phyloP scores from a whole-genome alignment of 106 monocot genomes.

The Alisma plantagoaquatica region DNA sequence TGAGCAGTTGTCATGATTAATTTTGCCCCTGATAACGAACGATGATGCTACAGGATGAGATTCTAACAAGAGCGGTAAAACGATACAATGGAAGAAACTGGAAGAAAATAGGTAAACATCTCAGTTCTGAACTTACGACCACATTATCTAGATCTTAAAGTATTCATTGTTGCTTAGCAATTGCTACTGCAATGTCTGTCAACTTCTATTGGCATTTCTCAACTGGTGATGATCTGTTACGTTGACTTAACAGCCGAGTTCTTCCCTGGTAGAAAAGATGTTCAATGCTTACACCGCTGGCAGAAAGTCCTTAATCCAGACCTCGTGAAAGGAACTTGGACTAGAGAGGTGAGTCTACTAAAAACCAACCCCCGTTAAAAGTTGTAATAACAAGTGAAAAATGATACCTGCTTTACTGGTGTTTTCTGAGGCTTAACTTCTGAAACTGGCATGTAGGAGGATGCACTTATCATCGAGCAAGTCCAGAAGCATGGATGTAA shows the following conservation, averaged over 20 bases:
- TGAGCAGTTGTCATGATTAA: too few species aligned
- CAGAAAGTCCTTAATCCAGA: constrained; percentile 42
- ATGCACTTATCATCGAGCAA: constrained; percentile 20
- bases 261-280: constrained; percentile 26
- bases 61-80: constrained; percentile 41
- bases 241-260: constrained; percentile 16
- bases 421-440: neutral
- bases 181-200: too few species aligned
- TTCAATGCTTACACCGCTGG: constrained; percentile 43
- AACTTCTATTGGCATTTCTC: too few species aligned
- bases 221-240: too few species aligned
- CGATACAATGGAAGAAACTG: constrained; percentile 58
- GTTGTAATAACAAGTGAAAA: too few species aligned
- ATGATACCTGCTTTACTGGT: too few species aligned
- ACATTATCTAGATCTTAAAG: too few species aligned
- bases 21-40: too few species aligned
- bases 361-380: too few species aligned
- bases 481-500: constrained; percentile 23
- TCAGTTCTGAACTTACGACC: too few species aligned
- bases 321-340: constrained; percentile 40
- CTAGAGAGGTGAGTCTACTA: constrained; percentile 42
- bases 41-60: constrained; percentile 45
- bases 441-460: constrained; percentile 30
- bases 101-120: constrained; percentile 67
- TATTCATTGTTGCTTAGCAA: too few species aligned